Conservation (phyloP, 345 rosid species). For the Populus euphratica region DNA sequence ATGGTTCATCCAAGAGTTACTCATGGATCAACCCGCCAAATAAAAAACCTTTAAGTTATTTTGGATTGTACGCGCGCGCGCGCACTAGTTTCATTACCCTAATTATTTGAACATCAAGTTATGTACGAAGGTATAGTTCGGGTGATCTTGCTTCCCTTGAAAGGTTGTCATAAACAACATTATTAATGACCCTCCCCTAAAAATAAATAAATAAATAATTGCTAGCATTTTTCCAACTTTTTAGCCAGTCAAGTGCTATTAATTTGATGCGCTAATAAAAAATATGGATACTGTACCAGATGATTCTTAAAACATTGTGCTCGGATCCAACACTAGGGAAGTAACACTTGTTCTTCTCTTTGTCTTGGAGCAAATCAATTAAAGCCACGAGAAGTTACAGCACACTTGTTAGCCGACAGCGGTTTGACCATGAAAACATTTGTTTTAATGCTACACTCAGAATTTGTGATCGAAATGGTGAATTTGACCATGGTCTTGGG, state of each 20-base stretch:
- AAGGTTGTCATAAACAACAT: neutral
- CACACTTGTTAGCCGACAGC: conserved; percentile 14
- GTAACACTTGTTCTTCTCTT: conserved; percentile 1
- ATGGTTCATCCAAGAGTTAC: too few species aligned
- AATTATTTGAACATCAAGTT: too few species aligned
- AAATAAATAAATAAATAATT: too few species aligned
- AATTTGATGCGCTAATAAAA: neutral
- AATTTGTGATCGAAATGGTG: conserved; percentile 1
- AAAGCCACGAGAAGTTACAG: neutral
- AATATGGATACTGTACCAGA: neutral
- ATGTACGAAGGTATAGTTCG: too few species aligned
- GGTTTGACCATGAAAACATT: conserved; percentile 3
- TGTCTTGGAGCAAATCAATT: conserved; percentile 10
- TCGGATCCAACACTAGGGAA: neutral
- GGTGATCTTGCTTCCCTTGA: neutral
- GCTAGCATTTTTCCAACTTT: too few species aligned
- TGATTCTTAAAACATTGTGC: neutral
- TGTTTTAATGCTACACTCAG: conserved; percentile 6
- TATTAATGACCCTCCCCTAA: neutral
- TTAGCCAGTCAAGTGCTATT: neutral
- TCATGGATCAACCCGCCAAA: too few species aligned
- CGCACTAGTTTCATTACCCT: too few species aligned
- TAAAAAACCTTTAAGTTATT: too few species aligned
- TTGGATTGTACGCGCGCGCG: too few species aligned
- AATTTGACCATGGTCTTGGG: neutral